phyloP scores from a whole-genome alignment of 495 filamentous ascomycete species.

The Entonaema liquescens region DNA sequence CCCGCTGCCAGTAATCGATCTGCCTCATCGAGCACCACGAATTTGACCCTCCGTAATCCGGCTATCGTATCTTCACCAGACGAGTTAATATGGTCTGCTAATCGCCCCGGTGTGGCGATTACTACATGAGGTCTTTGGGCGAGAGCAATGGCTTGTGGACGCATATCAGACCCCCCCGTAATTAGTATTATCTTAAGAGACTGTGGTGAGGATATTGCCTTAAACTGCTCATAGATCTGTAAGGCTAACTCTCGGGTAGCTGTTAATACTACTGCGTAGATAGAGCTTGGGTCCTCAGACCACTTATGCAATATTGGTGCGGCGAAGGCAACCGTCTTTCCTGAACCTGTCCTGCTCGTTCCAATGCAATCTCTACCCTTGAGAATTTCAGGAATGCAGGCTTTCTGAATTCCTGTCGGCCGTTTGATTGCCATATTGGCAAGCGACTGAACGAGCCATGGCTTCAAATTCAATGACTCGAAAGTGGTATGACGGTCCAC shows the following conservation, averaged over 20 bases:
- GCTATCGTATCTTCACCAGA: slow-evolving; percentile 90
- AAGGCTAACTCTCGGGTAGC: slow-evolving; percentile 93
- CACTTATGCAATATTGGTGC: slow-evolving; percentile 93
- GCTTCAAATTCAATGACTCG: slow-evolving; percentile 74
- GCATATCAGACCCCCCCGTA: slow-evolving; percentile 93
- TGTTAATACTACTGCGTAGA: slow-evolving; percentile 89
- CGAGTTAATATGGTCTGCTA: slow-evolving; percentile 91
- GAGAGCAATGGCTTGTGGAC: slow-evolving; percentile 83
- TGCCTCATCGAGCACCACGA: slow-evolving; percentile 95
- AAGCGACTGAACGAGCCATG: slow-evolving; percentile 90
- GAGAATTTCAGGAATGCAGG: slow-evolving; percentile 89
- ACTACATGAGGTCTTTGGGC: slow-evolving; percentile 86
- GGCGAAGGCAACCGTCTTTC: slow-evolving; percentile 97
- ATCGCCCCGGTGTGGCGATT: slow-evolving; percentile 90
- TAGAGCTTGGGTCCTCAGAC: slow-evolving; percentile 89
- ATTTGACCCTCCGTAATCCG: slow-evolving; percentile 76
- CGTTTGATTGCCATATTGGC: slow-evolving; percentile 85
- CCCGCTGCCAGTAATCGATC: slow-evolving; percentile 84
- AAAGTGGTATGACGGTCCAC: slow-evolving; percentile 71
- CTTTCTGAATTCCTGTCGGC: slow-evolving; percentile 91
- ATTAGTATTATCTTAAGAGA: slow-evolving; percentile 85
- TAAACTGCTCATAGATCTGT: slow-evolving; percentile 95
- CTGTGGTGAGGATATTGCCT: slow-evolving; percentile 86
- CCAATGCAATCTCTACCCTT: slow-evolving; percentile 93
- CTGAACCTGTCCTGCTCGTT: slow-evolving; percentile 93